Base-by-base conservation (phyloP, 148 eudicot genomes). In the Rhododendron molle region DNA sequence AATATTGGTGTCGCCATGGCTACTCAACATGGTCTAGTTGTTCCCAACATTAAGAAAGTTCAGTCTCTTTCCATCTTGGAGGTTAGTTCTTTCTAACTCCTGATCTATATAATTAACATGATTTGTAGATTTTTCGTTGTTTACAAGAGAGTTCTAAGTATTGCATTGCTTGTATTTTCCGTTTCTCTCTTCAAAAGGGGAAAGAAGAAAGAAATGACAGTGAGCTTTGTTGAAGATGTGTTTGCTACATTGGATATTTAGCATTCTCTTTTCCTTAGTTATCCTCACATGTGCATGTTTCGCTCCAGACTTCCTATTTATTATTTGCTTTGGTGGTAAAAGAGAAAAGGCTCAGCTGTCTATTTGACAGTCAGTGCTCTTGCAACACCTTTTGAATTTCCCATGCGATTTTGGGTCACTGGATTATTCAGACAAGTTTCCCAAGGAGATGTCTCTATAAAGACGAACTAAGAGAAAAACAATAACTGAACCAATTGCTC, bases 1-100 rank as follows among this genome's bases (percentile, higher is more conserved):
- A 96, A 96, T 88, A 92, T 96, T 89, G 99, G 99, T 78, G 89
- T 96, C 86, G 98, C 99, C 78, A 96, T 96, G 99, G 99, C 99
- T 87, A 95, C 99, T 86, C 95, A 94, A 81, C 78, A 89, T 87
- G 99, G 98, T 90, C 88, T 95, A 82, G 99, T 96, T 83, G 99
- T 96, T 84, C 99, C 99, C 73, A 96, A 94, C 91, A 92, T 95
- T 44, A 96, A 96, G 90, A 94, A 92, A 81, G 98, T 94, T 88
- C 98, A 96, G 81, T 92, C 94, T 28, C 95, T 95, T 83, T 94
- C 98, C 77, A 89, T 95, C 83, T 86, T 92, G 87, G 98, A 96
- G 95, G 99, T 95, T 60, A 88, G 92, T 91, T 82, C 44, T 60
- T 20, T 83, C 76, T 84, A 43, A 67, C 43, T 47, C 62, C 34